Conservation (phyloP, 176 grass and related monocot species). For the Carex kokanica region DNA sequence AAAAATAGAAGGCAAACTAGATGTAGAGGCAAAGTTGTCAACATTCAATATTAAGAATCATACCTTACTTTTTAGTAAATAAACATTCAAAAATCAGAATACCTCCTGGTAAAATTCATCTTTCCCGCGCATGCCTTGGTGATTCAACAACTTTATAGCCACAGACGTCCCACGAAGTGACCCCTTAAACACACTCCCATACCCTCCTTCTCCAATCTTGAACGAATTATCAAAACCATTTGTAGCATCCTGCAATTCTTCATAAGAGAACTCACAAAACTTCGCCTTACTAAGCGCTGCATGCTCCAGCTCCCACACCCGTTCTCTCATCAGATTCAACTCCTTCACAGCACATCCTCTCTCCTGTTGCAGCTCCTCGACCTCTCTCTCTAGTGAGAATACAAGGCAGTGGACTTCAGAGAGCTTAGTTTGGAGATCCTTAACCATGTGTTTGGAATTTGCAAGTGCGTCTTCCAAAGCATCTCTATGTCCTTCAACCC, state of each 20-base stretch:
- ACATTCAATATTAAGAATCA: background rate
- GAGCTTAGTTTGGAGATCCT: constrained; percentile 24
- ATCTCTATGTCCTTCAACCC: background rate
- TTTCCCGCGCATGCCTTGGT: constrained; percentile 33
- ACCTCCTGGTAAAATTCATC: constrained; percentile 44
- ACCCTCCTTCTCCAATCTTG: constrained; percentile 42
- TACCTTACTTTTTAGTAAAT: background rate
- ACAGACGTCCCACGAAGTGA: constrained; percentile 25
- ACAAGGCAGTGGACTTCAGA: constrained; percentile 21
- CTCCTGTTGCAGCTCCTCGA: constrained; percentile 23
- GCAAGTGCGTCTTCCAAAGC: background rate
- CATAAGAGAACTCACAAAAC: constrained; percentile 33
- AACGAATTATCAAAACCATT: constrained; percentile 31
- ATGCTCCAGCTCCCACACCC: background rate
- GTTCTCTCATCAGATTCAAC: constrained; percentile 19
- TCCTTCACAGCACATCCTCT: constrained; percentile 24
- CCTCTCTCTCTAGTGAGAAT: constrained; percentile 24
- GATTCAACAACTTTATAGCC: constrained; percentile 43
- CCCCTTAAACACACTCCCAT: constrained; percentile 41
- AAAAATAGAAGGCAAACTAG: background rate
- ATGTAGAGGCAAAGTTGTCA: background rate
- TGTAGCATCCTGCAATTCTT: constrained; percentile 37
- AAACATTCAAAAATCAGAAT: background rate
- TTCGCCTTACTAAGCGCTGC: background rate
- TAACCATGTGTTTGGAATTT: background rate